These are phyloP conservation scores for Tolypocladium capitatum DNA, from an alignment of 2,329 filamentous ascomycete genomes.

Conservation along the genomic window DNA sequence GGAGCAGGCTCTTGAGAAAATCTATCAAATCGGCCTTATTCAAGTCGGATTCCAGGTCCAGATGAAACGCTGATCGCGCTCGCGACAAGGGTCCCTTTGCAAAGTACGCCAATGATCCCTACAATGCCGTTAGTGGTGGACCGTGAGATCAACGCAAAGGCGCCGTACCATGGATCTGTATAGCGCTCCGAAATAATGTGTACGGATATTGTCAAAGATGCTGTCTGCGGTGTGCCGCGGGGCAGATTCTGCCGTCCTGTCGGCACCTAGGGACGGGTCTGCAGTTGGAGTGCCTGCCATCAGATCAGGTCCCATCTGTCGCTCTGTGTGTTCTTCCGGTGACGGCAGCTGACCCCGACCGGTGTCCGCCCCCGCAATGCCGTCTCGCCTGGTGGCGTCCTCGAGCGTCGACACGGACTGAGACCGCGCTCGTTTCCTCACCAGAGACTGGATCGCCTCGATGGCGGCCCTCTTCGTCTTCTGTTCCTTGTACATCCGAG, in stretches of 20 bases:
- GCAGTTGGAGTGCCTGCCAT: neutral
- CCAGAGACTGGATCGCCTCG: slow-evolving; percentile 48
- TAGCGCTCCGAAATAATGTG: slow-evolving; percentile 44
- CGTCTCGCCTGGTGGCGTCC: slow-evolving; percentile 10
- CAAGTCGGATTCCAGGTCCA: slow-evolving; percentile 45
- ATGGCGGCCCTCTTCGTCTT: slow-evolving; percentile 47
- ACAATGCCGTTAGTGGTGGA: slow-evolving; percentile 5
- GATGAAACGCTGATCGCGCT: slow-evolving; percentile 56
- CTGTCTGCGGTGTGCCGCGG: slow-evolving; percentile 30
- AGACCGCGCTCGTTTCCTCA: slow-evolving; percentile 37
- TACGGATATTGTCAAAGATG: slow-evolving; percentile 45
- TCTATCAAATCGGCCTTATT: slow-evolving; percentile 50
- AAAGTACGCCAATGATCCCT: slow-evolving; percentile 72
- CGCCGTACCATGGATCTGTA: slow-evolving; percentile 47
- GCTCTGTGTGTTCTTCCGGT: slow-evolving; percentile 7
- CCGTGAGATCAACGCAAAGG: slow-evolving; percentile 15
- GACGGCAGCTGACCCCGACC: slow-evolving; percentile 10
- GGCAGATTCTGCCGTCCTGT: slow-evolving; percentile 3
- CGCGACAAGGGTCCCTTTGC: slow-evolving; percentile 69
- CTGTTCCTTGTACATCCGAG: slow-evolving; percentile 32
- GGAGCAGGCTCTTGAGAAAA: slow-evolving; percentile 56
- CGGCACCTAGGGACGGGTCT: neutral
- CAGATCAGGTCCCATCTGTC: slow-evolving; percentile 1
- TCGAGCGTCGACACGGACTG: slow-evolving; percentile 26
- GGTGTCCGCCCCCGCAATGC: slow-evolving; percentile 5